Conservation (phyloP, 768 basidiomycete genomes). For the Suillus ampliporus region DNA sequence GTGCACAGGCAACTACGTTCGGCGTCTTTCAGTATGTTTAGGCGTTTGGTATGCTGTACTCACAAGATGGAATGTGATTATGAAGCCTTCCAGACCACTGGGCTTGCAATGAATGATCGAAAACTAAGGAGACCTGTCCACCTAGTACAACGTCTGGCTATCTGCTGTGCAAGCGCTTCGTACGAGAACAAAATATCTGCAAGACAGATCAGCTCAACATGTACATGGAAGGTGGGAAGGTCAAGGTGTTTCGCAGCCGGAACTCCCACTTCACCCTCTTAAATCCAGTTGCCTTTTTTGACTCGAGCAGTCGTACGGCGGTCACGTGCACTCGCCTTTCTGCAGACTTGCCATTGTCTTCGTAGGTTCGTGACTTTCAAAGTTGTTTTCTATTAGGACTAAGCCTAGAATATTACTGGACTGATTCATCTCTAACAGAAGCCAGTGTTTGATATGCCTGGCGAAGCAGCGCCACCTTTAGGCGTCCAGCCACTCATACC, state of each 20-base stretch:
- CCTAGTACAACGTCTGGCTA: neutral
- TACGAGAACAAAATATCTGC: neutral
- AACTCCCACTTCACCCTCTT: neutral
- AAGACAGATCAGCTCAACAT: neutral
- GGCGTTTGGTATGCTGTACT: neutral
- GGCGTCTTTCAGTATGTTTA: neutral
- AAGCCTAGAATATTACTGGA: no score
- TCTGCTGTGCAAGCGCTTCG: neutral
- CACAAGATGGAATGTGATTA: neutral
- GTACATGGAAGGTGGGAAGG: neutral
- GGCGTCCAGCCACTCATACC: conserved; percentile 62
- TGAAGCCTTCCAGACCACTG: neutral
- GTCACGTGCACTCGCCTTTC: conserved; percentile 12
- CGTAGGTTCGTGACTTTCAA: no score
- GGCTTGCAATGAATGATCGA: conserved; percentile 1
- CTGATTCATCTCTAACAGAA: neutral
- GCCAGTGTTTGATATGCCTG: conserved; percentile 13
- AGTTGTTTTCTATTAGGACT: conserved; percentile 6
- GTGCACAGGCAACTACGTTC: neutral
- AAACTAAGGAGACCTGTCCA: neutral
- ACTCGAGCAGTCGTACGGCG: neutral
- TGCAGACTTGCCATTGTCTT: no score
- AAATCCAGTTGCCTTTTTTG: conserved; percentile 5
- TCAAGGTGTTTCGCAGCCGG: neutral
- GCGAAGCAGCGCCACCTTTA: conserved; percentile 15